A percentile compares a stretch with the other conserved stretches of the same genome.
Evolutionary conservation across 768 basidiomycete genomes (phyloP).

Genomic region (Pleurotus cornucopiae): DNA sequence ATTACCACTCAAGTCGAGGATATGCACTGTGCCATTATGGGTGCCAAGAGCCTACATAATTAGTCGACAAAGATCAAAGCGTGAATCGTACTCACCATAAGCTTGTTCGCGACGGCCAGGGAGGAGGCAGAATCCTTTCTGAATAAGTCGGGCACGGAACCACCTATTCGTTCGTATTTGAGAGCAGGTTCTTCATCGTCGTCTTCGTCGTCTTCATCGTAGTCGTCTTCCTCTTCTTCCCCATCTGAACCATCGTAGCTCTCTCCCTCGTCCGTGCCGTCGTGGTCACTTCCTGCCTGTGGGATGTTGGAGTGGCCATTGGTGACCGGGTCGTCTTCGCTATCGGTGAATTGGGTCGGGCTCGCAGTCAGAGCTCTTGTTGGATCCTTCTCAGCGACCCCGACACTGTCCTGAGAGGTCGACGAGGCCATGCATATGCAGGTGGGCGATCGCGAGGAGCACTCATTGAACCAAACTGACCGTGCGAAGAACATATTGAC

Average conservation of each 20-base stretch:
- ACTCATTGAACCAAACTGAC: background rate
- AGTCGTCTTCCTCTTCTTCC: conserved; percentile 43
- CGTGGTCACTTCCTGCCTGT: background rate
- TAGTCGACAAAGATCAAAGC: conserved; percentile 1
- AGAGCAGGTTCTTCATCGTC: conserved; percentile 90
- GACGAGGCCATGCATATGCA: conserved; percentile 2
- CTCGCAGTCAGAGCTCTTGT: conserved; percentile 8
- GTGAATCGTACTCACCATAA: conserved; percentile 48
- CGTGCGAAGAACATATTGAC: background rate
- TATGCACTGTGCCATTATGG: conserved; percentile 87
- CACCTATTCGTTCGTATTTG: conserved; percentile 84
- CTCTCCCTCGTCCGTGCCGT: conserved; percentile 10
- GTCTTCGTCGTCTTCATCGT: conserved; percentile 57
- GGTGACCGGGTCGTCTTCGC: conserved; percentile 6
- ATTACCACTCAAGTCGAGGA: conserved; percentile 74
- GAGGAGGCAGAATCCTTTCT: conserved; percentile 89
- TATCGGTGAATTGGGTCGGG: conserved; percentile 13
- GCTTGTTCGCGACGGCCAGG: conserved; percentile 67
- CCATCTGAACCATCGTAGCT: conserved; percentile 27
- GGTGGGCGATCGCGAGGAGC: too few species aligned
- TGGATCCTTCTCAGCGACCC: background rate
- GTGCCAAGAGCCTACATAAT: conserved; percentile 78
- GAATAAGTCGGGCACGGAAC: conserved; percentile 69
- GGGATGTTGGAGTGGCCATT: background rate
- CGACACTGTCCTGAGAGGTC: conserved; percentile 1